These are phyloP conservation scores for Lodderomyces margitis DNA, from an alignment of 1,139 yeast genomes.

Conservation along the genomic window DNA sequence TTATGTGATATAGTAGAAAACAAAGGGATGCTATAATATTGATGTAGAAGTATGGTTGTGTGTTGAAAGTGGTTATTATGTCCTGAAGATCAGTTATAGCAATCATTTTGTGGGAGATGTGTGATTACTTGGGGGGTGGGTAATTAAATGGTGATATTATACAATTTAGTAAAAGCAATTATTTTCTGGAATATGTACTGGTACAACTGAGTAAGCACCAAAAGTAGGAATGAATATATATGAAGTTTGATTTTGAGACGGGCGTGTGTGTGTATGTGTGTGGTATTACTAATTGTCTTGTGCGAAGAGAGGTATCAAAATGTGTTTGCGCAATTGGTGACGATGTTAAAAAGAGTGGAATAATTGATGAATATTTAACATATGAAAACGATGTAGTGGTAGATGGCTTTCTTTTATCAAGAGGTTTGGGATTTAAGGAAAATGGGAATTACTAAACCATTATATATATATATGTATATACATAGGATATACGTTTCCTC, in stretches of 20 bases:
- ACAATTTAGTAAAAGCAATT: too few relatives aligned
- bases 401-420: too few relatives aligned
- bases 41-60: slow-evolving; percentile 10
- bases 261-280: not conserved
- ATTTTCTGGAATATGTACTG: too few relatives aligned
- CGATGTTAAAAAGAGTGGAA: not conserved
- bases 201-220: too few relatives aligned
- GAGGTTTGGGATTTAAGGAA: too few relatives aligned
- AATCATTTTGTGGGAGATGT: not conserved
- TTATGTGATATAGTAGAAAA: slow-evolving; percentile 5
- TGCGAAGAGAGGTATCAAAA: not conserved
- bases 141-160: too few relatives aligned
- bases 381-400: too few relatives aligned
- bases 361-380: too few relatives aligned
- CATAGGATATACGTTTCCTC: too few relatives aligned
- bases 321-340: not conserved
- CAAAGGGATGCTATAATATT: slow-evolving; percentile 8
- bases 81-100: not conserved
- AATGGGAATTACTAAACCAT: not conserved
- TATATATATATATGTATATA: not conserved
- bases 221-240: not conserved
- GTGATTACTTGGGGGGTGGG: too few relatives aligned
- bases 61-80: not conserved
- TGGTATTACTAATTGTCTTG: not conserved
- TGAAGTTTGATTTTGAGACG: too few relatives aligned